Percentiles rank a stretch among this genome's conserved stretches.
These are phyloP conservation scores for Kentomonas sorsogonicus DNA, from an alignment of 208 protist species.

Conservation along the genomic window DNA sequence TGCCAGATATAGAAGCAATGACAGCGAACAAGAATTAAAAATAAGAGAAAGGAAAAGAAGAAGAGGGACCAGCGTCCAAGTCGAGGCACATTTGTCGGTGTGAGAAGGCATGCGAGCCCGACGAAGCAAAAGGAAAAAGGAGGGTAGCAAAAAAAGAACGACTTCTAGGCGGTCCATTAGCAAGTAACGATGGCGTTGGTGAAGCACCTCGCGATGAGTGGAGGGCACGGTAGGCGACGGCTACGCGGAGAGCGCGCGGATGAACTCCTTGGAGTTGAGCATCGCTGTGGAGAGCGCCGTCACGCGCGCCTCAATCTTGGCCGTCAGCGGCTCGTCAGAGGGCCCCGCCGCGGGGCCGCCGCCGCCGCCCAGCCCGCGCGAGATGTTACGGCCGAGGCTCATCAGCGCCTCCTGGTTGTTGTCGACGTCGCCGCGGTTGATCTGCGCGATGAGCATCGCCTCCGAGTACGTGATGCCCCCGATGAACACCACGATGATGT, in stretches of 20 bases:
- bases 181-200: background rate
- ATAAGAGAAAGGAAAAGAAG: slow-evolving; percentile 5
- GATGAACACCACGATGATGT: slow-evolving; percentile 79
- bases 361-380: slow-evolving; percentile 30
- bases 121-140: background rate
- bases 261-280: slow-evolving; percentile 77
- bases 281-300: slow-evolving; percentile 71
- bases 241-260: slow-evolving; percentile 46
- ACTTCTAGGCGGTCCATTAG: background rate
- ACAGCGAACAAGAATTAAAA: slow-evolving; percentile 12
- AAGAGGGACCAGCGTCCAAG: background rate
- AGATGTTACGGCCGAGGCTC: slow-evolving; percentile 69
- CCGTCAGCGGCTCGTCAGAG: slow-evolving; percentile 57
- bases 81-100: background rate
- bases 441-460: slow-evolving; percentile 63
- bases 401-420: slow-evolving; percentile 79
- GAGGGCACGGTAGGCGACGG: background rate
- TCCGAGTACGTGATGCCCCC: slow-evolving; percentile 83
- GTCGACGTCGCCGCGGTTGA: slow-evolving; percentile 68
- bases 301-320: slow-evolving; percentile 78
- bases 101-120: background rate
- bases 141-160: background rate
- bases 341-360: slow-evolving; percentile 14
- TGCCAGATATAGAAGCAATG: background rate
- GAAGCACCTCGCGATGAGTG: background rate